These are phyloP conservation scores for cucumber (Cucumis sativus) DNA, from an alignment of 306 rosid species.

Conservation along the genomic window DNA sequence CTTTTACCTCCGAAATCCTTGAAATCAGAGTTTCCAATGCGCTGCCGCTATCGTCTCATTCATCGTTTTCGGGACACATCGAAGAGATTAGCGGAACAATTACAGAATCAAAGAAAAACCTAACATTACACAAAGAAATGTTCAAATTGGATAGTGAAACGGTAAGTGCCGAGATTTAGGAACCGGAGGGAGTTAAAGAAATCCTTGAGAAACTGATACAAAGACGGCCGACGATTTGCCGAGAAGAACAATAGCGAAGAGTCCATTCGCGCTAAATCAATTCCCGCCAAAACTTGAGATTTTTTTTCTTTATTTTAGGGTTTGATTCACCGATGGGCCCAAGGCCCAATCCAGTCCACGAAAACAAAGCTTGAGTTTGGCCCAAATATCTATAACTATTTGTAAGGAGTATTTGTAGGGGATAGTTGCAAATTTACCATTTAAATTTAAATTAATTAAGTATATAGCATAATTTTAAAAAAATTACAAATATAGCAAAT, in stretches of 20 bases:
- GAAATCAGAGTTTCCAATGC: neutral
- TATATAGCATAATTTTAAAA: no score
- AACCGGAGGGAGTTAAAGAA: neutral
- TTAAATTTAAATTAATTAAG: no score
- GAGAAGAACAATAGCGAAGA: neutral
- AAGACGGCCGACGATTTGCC: neutral
- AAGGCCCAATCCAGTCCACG: neutral
- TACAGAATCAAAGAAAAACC: neutral
- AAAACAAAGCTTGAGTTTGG: neutral
- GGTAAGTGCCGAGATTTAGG: neutral
- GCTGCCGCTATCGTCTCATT: neutral
- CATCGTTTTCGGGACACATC: neutral
- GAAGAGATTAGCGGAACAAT: neutral
- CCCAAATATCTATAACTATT: neutral
- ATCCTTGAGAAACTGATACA: neutral
- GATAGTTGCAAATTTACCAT: no score
- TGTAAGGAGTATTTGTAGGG: no score
- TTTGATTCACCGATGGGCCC: neutral
- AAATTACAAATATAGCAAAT: no score
- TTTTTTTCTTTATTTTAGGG: neutral
- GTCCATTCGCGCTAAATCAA: neutral
- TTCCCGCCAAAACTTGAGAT: neutral
- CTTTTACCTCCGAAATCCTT: neutral
- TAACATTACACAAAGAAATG: neutral
- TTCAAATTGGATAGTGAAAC: neutral